Percentiles rank a stretch among this genome's conserved stretches.
These are phyloP conservation scores for Diplodia seriata DNA, from an alignment of 2,329 filamentous ascomycete genomes.

Conservation along the genomic window DNA sequence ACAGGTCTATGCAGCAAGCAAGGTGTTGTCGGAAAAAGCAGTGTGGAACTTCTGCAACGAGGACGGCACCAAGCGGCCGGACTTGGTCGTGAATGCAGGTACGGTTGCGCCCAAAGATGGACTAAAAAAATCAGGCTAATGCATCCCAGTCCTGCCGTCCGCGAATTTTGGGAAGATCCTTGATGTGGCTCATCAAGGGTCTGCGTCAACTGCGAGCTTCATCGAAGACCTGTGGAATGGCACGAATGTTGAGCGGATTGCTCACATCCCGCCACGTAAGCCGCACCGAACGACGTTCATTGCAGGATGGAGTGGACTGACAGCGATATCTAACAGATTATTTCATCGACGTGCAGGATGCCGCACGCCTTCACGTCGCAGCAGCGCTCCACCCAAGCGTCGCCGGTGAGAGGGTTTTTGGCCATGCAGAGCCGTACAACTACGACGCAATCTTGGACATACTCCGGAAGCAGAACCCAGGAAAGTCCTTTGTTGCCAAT, in stretches of 20 bases:
- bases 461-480: slow-evolving; percentile 8
- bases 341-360: slow-evolving; percentile 38
- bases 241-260: neutral
- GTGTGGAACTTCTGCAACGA: slow-evolving; percentile 53
- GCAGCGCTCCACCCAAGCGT: slow-evolving; percentile 34
- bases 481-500: neutral
- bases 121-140: neutral
- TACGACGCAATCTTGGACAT: slow-evolving; percentile 33
- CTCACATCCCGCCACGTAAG: neutral
- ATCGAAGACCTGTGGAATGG: slow-evolving; percentile 34
- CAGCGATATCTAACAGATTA: slow-evolving; percentile 25
- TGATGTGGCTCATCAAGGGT: slow-evolving; percentile 34
- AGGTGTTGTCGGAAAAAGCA: slow-evolving; percentile 51
- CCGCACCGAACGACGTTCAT: too few relatives aligned
- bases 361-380: slow-evolving; percentile 37
- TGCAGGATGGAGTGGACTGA: too few relatives aligned
- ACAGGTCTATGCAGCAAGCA: slow-evolving; percentile 52
- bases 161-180: slow-evolving; percentile 35
- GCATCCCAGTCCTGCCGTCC: neutral
- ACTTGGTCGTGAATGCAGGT: slow-evolving; percentile 49
- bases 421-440: slow-evolving; percentile 32
- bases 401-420: slow-evolving; percentile 35
- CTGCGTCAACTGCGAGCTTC: slow-evolving; percentile 33
- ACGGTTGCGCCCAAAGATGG: neutral
- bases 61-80: slow-evolving; percentile 42